A percentile compares a stretch with the other conserved stretches of the same genome.
phyloP scores from a whole-genome alignment of 2,329 filamentous ascomycete species.

The Eutypa lata region DNA sequence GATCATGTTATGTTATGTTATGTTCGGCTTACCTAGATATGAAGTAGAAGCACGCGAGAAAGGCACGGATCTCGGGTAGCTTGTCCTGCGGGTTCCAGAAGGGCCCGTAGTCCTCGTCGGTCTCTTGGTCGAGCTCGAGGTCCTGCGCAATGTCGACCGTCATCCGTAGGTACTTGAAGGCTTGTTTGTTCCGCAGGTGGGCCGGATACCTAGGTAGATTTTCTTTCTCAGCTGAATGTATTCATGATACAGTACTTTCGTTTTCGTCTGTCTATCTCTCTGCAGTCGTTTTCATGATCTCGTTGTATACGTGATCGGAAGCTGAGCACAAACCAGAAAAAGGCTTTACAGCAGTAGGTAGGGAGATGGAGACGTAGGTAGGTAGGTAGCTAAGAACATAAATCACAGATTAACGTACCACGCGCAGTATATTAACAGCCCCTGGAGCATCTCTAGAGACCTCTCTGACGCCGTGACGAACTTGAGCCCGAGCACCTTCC shows the following conservation, averaged over 20 bases:
- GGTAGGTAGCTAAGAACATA: too few relatives aligned
- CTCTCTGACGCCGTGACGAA: slow-evolving; percentile 56
- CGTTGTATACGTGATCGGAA: too few relatives aligned
- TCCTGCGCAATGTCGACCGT: slow-evolving; percentile 47
- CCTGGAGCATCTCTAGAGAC: slow-evolving; percentile 54
- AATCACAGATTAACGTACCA: too few relatives aligned
- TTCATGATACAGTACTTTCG: too few relatives aligned
- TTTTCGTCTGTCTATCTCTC: too few relatives aligned
- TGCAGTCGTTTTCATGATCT: too few relatives aligned
- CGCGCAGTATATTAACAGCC: slow-evolving; percentile 53
- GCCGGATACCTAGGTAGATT: slow-evolving; percentile 48
- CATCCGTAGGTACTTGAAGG: slow-evolving; percentile 51
- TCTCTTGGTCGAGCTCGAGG: slow-evolving; percentile 45
- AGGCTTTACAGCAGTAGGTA: background rate
- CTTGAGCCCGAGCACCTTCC: slow-evolving; percentile 54
- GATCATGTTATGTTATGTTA: too few relatives aligned
- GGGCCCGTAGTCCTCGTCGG: slow-evolving; percentile 19
- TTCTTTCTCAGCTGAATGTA: too few relatives aligned
- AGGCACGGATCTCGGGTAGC: slow-evolving; percentile 37
- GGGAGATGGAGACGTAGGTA: too few relatives aligned
- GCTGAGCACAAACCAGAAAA: too few relatives aligned
- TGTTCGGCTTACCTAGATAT: slow-evolving; percentile 36
- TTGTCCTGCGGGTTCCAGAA: slow-evolving; percentile 9
- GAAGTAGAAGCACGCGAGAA: slow-evolving; percentile 43
- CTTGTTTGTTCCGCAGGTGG: slow-evolving; percentile 48